These are phyloP conservation scores for Sordariomycetes sp. DNA, from an alignment of 2,329 filamentous ascomycete species.

Conservation along the genomic window DNA sequence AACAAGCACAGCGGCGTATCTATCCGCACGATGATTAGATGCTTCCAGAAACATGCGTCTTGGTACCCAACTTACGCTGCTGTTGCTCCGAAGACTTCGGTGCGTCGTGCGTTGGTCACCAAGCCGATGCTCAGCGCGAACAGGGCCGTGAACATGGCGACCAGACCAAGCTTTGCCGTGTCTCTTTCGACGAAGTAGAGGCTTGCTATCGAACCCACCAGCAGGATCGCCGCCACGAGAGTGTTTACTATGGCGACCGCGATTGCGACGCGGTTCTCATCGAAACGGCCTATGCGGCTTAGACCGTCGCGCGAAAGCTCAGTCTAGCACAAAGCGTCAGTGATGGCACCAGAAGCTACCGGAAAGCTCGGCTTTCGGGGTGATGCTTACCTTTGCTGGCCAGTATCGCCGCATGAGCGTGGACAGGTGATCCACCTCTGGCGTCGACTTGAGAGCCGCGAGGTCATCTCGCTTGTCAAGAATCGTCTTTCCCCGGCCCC, in stretches of 20 bases:
- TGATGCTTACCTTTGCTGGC: background rate
- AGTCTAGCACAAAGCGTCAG: background rate
- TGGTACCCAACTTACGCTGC: slow-evolving; percentile 9
- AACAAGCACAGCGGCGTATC: slow-evolving; percentile 7
- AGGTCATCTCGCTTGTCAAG: slow-evolving; percentile 3
- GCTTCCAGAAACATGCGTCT: background rate
- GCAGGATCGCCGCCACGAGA: slow-evolving; percentile 1
- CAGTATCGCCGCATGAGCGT: background rate
- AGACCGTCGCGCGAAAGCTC: slow-evolving; percentile 1
- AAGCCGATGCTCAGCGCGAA: slow-evolving; percentile 4
- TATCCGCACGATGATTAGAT: background rate
- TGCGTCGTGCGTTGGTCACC: slow-evolving; percentile 4
- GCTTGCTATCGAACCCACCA: slow-evolving; percentile 2
- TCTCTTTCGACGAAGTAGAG: slow-evolving; percentile 1
- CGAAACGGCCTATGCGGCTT: background rate
- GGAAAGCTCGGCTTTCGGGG: too few species aligned
- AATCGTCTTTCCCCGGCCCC: background rate
- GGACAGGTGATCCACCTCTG: slow-evolving; percentile 1
- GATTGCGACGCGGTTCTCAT: background rate
- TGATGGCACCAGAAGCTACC: too few species aligned
- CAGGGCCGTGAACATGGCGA: slow-evolving; percentile 2
- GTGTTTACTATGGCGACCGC: slow-evolving; percentile 1
- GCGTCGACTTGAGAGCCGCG: background rate
- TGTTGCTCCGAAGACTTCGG: slow-evolving; percentile 6
- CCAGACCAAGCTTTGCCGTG: slow-evolving; percentile 25